Evolutionary conservation across 768 basidiomycete genomes (phyloP).

Genomic region (Leccinum longicurvipes): DNA sequence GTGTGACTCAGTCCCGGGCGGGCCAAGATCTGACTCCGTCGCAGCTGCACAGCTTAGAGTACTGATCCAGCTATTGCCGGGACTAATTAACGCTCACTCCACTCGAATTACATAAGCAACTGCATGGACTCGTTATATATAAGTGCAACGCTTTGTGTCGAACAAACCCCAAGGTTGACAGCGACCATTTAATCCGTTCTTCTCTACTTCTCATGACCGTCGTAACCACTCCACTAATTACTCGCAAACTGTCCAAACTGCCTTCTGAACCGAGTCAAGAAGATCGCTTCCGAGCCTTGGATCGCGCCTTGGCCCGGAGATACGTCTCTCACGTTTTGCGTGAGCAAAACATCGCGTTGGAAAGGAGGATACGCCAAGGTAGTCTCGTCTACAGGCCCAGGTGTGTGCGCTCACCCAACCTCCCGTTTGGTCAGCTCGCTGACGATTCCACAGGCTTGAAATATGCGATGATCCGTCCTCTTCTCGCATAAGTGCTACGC

Average conservation of each 20-base stretch:
- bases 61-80: too few relatives aligned
- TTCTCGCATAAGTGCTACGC: conserved; percentile 31
- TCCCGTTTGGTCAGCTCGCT: conserved; percentile 6
- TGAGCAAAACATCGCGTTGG: conserved; percentile 16
- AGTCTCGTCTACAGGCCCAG: conserved; percentile 33
- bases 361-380: conserved; percentile 23
- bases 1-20: neutral
- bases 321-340: conserved; percentile 25
- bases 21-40: too few relatives aligned
- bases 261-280: conserved; percentile 19
- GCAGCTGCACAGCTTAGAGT: too few relatives aligned
- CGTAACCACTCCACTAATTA: conserved; percentile 11
- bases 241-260: conserved; percentile 33
- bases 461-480: conserved; percentile 36
- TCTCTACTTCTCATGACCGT: conserved; percentile 20
- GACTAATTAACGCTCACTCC: too few relatives aligned
- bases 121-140: neutral
- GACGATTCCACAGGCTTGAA: conserved; percentile 33
- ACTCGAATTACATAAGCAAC: neutral
- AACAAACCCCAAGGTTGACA: neutral
- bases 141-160: neutral
- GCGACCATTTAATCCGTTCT: neutral
- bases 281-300: conserved; percentile 30
- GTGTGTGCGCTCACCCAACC: conserved; percentile 15
- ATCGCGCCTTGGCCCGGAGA: conserved; percentile 30